phyloP scores from a whole-genome alignment of 202 grass and related monocot genomes.

The Elaeis oleifera region DNA sequence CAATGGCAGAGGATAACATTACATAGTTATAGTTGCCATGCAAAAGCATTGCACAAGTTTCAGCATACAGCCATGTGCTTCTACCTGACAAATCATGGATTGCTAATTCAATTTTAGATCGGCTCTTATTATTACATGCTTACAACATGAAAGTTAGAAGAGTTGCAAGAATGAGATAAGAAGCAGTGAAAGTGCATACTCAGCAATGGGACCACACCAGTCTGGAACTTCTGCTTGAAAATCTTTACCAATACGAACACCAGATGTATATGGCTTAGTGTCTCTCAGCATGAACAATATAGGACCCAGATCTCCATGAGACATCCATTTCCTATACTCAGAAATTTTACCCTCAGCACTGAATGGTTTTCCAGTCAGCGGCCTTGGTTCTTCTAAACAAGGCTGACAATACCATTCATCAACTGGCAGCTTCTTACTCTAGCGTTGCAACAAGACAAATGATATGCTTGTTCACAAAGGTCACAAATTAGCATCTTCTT shows the following conservation, averaged over 20 bases:
- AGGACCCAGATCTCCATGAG: constrained; percentile 22
- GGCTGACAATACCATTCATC: constrained; percentile 55
- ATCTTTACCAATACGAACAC: constrained; percentile 50
- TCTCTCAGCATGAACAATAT: constrained; percentile 59
- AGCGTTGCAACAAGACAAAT: constrained; percentile 50
- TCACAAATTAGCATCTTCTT: constrained; percentile 84
- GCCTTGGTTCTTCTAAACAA: constrained; percentile 49
- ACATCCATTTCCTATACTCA: constrained; percentile 16
- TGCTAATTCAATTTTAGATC: no score
- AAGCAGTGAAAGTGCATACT: constrained; percentile 36
- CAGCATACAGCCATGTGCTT: no score
- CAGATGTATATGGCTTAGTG: constrained; percentile 49
- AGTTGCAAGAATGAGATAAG: constrained; percentile 15
- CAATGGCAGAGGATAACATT: no score
- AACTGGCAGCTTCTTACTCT: constrained; percentile 39
- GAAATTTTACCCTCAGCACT: constrained; percentile 26
- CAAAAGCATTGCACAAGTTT: no score
- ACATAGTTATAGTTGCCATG: no score
- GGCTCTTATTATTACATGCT: no score
- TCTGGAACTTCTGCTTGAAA: constrained; percentile 73
- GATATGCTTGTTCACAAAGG: constrained; percentile 67
- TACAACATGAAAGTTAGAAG: not conserved
- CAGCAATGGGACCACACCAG: constrained; percentile 42
- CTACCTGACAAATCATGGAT: no score
- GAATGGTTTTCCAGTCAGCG: constrained; percentile 27